Evolutionary conservation across 371 early-diverging fungal species (phyloP), one percentile per base, ranked within the genome.

Genomic region (Sporodiniella umbellata): DNA sequence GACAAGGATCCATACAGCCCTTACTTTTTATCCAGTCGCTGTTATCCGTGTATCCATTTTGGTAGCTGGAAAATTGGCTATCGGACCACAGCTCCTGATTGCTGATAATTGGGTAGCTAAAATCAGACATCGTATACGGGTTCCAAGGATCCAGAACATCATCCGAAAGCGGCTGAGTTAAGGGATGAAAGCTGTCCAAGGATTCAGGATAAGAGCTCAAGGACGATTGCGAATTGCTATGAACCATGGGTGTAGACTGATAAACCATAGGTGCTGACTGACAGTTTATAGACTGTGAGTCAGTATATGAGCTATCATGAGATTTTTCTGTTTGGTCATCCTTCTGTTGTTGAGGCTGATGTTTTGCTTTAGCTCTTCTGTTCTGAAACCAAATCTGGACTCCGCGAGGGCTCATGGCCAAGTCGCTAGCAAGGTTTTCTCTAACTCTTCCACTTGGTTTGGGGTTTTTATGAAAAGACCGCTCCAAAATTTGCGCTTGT

Each of bases 341-440:
- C 21, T 40, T 19, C 21, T 4, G 18, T 15, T 40, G 40, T 21
- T 40, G 40, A 18, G 18, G 17, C 12, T 40, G 18, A 19, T 21
- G 10, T 15, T 70, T 70, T 17, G 67, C 71, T 70, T 95, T 96
- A 38, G 95, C 95, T 46, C 98, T 80, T 46, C 93, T 83, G 75
- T 98, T 98, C 67, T 98, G 98, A 72, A 98, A 98, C 98, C 98
- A 96, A 42, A 96, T 89, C 68, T 98, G 95, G 35, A 98, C 89
- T 45, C 86, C 85, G 42, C 95, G 79, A 15, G 87, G 85, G 23
- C 90, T 89, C 94, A 95, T 94, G 45, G 81, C 70, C 14, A 96
- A 70, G 44, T 77, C 71, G 31, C 66, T 71, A 1, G 91, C 89
- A 17, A 96, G 84, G 18, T 59, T 54, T 21, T 77, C 66, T 28